A percentile compares a stretch with the other conserved stretches of the same genome.
Conservation (phyloP, 129 eudicot species). For the Erigeron canadensis region DNA sequence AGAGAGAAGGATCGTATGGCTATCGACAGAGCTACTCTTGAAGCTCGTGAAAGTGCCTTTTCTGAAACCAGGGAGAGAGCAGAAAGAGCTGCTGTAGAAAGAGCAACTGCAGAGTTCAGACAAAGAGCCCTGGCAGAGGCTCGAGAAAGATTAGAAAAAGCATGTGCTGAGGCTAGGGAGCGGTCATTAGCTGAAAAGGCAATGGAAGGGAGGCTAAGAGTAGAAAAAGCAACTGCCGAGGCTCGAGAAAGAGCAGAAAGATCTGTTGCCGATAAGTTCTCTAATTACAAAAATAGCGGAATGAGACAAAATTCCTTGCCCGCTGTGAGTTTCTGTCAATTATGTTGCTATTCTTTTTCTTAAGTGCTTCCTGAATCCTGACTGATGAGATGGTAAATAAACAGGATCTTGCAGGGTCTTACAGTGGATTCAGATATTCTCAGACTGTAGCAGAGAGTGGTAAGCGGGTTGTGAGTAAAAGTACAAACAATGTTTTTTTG, state of each 20-base stretch:
- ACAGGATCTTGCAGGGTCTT: slow-evolving; percentile 48
- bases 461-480: slow-evolving; percentile 29
- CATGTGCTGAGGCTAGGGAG: slow-evolving; percentile 77
- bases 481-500: background rate
- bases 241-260: slow-evolving; percentile 78
- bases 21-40: slow-evolving; percentile 67
- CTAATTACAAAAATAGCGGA: slow-evolving; percentile 36
- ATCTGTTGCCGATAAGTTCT: slow-evolving; percentile 58
- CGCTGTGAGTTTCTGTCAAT: slow-evolving; percentile 53
- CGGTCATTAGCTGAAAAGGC: slow-evolving; percentile 51
- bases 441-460: slow-evolving; percentile 50
- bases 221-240: slow-evolving; percentile 54
- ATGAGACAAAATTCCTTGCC: slow-evolving; percentile 65
- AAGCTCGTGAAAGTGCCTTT: slow-evolving; percentile 79
- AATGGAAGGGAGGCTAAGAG: slow-evolving; percentile 52
- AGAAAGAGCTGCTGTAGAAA: slow-evolving; percentile 75
- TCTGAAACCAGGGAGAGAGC: slow-evolving; percentile 70
- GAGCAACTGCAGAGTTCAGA: slow-evolving; percentile 77
- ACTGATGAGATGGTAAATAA: slow-evolving; percentile 28
- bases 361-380: slow-evolving; percentile 2
- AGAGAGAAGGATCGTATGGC: slow-evolving; percentile 95
- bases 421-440: slow-evolving; percentile 46
- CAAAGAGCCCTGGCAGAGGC: slow-evolving; percentile 87
- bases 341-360: slow-evolving; percentile 12
- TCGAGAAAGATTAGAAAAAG: slow-evolving; percentile 87